phyloP scores from a whole-genome alignment of 2,329 filamentous ascomycete genomes.

The Lecanicillium sp. region DNA sequence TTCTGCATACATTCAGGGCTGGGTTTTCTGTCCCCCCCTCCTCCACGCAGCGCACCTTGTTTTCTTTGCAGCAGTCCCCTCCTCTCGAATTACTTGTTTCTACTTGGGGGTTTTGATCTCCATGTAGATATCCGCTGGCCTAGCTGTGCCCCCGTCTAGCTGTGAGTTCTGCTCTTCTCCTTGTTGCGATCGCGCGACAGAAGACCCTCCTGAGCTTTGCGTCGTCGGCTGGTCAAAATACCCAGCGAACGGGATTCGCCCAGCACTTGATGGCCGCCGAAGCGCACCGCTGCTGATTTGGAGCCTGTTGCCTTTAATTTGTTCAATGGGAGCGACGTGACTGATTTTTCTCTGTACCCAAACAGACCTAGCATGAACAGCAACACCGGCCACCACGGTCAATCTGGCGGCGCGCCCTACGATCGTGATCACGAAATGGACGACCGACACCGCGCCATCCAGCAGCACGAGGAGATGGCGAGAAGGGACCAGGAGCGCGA shows the following conservation, averaged over 20 bases:
- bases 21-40: conserved; percentile 17
- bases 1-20: conserved; percentile 27
- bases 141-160: conserved; percentile 26
- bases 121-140: conserved; percentile 31
- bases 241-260: background rate
- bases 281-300: background rate
- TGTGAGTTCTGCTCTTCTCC: conserved; percentile 26
- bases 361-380: conserved; percentile 36
- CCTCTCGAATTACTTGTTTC: conserved; percentile 18
- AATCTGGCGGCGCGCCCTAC: conserved; percentile 34
- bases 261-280: background rate
- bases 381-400: conserved; percentile 36
- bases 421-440: conserved; percentile 45
- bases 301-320: background rate
- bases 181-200: conserved; percentile 22
- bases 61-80: conserved; percentile 11
- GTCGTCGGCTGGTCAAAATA: conserved; percentile 8
- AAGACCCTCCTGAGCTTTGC: conserved; percentile 15
- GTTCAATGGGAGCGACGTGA: background rate
- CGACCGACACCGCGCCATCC: conserved; percentile 41
- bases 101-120: conserved; percentile 9
- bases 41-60: conserved; percentile 9
- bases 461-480: conserved; percentile 43
- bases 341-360: conserved; percentile 1
- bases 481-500: conserved; percentile 40